These are phyloP conservation scores for Zoysia japonica DNA, from an alignment of 176 grass and related monocot species.

Conservation along the genomic window DNA sequence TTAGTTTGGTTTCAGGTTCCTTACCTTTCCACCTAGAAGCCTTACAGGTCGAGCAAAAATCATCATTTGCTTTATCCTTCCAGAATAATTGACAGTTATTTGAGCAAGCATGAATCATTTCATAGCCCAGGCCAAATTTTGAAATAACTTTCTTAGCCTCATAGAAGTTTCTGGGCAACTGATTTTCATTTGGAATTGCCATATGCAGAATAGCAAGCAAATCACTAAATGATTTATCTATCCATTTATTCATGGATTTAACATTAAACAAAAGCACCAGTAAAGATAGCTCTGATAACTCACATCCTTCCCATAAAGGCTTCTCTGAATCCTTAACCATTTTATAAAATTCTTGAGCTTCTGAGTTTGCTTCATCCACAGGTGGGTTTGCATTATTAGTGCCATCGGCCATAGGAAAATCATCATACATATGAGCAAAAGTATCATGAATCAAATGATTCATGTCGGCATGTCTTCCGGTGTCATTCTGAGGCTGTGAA, in stretches of 20 bases:
- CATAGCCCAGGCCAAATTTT: slow-evolving; percentile 19
- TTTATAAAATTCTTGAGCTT: slow-evolving; percentile 24
- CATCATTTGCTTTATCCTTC: not conserved
- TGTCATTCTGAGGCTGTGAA: not conserved
- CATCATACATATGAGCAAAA: slow-evolving; percentile 8
- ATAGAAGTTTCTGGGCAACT: not conserved
- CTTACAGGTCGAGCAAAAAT: slow-evolving; percentile 3
- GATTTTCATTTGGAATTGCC: slow-evolving; percentile 13
- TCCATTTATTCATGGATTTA: too few relatives aligned
- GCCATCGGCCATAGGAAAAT: not conserved
- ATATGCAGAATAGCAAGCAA: too few relatives aligned
- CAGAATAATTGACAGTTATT: too few relatives aligned
- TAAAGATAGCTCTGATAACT: too few relatives aligned
- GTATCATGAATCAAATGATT: too few relatives aligned
- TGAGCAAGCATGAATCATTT: not conserved
- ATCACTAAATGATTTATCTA: too few relatives aligned
- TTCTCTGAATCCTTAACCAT: not conserved
- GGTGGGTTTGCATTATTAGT: too few relatives aligned
- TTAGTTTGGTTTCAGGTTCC: not conserved
- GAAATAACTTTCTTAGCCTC: slow-evolving; percentile 29
- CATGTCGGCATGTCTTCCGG: too few relatives aligned
- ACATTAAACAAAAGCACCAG: too few relatives aligned
- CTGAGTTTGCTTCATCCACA: not conserved
- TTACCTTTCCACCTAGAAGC: not conserved
- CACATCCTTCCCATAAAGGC: too few relatives aligned